Evolutionary conservation across 768 basidiomycete species (phyloP), one percentile per base, ranked within the genome.

Genomic region (Suillus americanus): DNA sequence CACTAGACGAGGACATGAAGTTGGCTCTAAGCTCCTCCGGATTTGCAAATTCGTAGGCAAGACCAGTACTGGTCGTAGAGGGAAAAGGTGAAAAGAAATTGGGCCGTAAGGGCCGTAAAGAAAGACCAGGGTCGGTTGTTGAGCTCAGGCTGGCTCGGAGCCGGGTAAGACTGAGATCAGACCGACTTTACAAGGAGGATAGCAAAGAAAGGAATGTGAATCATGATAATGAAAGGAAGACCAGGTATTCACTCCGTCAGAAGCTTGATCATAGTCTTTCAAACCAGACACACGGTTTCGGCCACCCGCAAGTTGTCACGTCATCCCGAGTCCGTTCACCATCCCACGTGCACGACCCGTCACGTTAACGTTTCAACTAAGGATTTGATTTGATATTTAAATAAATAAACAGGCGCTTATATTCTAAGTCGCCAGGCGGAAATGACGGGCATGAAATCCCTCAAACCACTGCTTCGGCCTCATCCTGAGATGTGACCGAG

Each of bases 401-500:
- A n/a, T n/a, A n/a, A n/a, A n/a, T n/a, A n/a, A n/a, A n/a, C n/a
- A n/a, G n/a, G n/a, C n/a, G n/a, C n/a, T n/a, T n/a, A n/a, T n/a
- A n/a, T n/a, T n/a, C n/a, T n/a, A n/a, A n/a, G n/a, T n/a, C n/a
- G n/a, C n/a, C n/a, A n/a, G n/a, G n/a, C n/a, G n/a, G n/a, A n/a
- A n/a, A n/a, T n/a, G 18, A 50, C 25, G 35, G 10, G 35, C 20
- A 35, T 38, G n/a, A 28, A 30, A 5, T 10, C 28, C 20, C 23
- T 25, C 16, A 38, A 10, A 28, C 23, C 4, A 25, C 38, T 57
- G 3, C 16, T 18, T 57, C 56, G 38, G 25, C 28, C 53, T 25
- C 5, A 20, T 37, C 25, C 23, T 7, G 18, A 20, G 16, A 81
- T 62, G 73, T 71, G 37, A 88, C 82, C 62, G 88, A 89, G 65